phyloP scores from a whole-genome alignment of 306 rosid species.

The Vigna hirtella region DNA sequence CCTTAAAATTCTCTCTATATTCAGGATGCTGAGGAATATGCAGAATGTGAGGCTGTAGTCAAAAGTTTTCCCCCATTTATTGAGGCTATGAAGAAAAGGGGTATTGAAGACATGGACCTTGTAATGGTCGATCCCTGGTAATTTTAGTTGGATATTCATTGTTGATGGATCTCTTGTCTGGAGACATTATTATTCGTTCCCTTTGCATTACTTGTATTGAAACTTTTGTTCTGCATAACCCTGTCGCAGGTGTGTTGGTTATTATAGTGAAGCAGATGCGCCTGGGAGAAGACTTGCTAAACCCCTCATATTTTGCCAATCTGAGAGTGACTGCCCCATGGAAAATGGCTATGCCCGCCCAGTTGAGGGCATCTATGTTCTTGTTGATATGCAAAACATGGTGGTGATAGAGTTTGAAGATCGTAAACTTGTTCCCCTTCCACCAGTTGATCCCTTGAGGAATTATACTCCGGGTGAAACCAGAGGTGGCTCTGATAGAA shows the following conservation, averaged over 20 bases:
- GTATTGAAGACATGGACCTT: slow-evolving; percentile 93
- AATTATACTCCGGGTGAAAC: slow-evolving; percentile 90
- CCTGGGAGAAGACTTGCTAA: slow-evolving; percentile 88
- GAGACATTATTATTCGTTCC: slow-evolving; percentile 9
- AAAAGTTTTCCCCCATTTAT: slow-evolving; percentile 86
- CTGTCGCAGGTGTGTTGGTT: slow-evolving; percentile 86
- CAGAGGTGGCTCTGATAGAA: slow-evolving; percentile 88
- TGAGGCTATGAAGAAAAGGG: slow-evolving; percentile 97
- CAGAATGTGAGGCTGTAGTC: slow-evolving; percentile 93
- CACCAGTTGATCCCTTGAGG: slow-evolving; percentile 95
- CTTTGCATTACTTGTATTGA: slow-evolving; percentile 24
- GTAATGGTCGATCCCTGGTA: slow-evolving; percentile 97
- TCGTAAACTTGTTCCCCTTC: slow-evolving; percentile 88
- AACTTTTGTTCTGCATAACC: slow-evolving; percentile 24
- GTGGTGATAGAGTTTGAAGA: slow-evolving; percentile 87
- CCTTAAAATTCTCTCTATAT: slow-evolving; percentile 24
- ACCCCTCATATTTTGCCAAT: slow-evolving; percentile 86
- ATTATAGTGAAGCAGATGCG: slow-evolving; percentile 81
- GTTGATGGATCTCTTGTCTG: slow-evolving; percentile 30
- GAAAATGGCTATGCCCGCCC: slow-evolving; percentile 98
- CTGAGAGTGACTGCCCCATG: slow-evolving; percentile 97
- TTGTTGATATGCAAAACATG: slow-evolving; percentile 96
- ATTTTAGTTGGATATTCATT: slow-evolving; percentile 34
- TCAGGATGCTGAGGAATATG: slow-evolving; percentile 92
- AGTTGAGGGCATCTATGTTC: slow-evolving; percentile 82